phyloP scores from a whole-genome alignment of 768 basidiomycete species.

The Gymnopilus junonius region DNA sequence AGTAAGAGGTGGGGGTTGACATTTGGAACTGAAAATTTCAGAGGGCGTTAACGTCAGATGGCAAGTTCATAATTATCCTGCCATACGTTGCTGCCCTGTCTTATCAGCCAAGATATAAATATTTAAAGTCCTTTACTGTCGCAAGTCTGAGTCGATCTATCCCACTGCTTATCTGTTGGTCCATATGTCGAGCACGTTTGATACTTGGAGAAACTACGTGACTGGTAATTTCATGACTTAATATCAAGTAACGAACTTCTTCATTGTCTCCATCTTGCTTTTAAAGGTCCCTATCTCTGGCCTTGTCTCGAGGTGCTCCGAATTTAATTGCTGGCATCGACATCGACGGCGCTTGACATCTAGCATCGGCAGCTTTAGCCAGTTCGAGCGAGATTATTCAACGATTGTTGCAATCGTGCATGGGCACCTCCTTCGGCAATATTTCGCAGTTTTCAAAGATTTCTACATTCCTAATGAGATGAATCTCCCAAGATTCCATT shows the following conservation, averaged over 20 bases:
- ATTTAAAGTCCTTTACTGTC: not conserved
- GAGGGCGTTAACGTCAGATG: not conserved
- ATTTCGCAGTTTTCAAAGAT: not conserved
- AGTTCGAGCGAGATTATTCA: too few relatives aligned
- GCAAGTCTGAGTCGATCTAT: not conserved
- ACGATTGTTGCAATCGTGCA: not conserved
- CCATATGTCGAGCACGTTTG: not conserved
- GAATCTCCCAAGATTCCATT: not conserved
- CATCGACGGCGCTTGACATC: not conserved
- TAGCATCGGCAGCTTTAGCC: not conserved
- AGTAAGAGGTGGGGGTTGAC: conserved; percentile 68
- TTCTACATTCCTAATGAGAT: not conserved
- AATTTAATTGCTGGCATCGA: not conserved
- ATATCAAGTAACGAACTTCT: too few relatives aligned
- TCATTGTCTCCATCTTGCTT: not conserved
- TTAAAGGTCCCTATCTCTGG: not conserved
- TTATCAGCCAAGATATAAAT: not conserved
- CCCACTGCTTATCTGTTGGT: not conserved
- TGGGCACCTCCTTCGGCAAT: not conserved
- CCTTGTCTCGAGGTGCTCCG: not conserved
- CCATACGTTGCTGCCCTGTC: not conserved
- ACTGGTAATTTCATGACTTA: not conserved
- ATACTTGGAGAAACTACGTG: not conserved
- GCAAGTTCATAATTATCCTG: not conserved
- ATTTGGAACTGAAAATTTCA: conserved; percentile 62